These are phyloP conservation scores for Trebouxia sp. DNA, from an alignment of 139 green algal species.

Conservation along the genomic window DNA sequence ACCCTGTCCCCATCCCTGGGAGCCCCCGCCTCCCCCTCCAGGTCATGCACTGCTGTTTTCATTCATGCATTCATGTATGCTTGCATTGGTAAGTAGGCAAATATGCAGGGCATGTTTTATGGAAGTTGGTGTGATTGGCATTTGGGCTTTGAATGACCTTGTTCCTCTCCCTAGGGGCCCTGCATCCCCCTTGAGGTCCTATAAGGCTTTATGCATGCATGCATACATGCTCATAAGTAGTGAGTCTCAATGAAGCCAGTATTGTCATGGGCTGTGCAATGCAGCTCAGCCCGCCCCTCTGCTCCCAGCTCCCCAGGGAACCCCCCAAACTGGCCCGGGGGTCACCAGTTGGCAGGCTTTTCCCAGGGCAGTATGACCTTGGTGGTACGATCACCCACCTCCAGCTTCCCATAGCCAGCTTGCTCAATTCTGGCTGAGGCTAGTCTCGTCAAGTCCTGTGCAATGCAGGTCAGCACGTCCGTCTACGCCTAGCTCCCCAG, in stretches of 20 bases:
- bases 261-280: no score
- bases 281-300: background rate
- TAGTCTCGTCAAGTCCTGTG: no score
- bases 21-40: background rate
- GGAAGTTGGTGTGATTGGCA: no score
- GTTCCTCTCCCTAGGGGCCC: no score
- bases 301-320: background rate
- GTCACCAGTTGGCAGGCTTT: slow-evolving; percentile 13
- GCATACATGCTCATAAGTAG: no score
- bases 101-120: no score
- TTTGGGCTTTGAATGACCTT: no score
- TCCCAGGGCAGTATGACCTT: slow-evolving; percentile 67
- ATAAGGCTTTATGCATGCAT: no score
- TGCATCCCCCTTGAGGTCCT: background rate
- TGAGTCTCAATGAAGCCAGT: no score
- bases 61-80: background rate
- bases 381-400: slow-evolving; percentile 67
- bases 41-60: background rate
- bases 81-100: no score
- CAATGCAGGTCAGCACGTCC: background rate
- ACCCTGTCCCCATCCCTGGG: slow-evolving; percentile 17
- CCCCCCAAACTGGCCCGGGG: background rate
- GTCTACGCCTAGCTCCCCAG: background rate
- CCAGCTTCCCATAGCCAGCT: no score
- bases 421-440: no score